Base-by-base conservation (phyloP, 2,329 filamentous ascomycete genomes). In the Alternaria dauci region DNA sequence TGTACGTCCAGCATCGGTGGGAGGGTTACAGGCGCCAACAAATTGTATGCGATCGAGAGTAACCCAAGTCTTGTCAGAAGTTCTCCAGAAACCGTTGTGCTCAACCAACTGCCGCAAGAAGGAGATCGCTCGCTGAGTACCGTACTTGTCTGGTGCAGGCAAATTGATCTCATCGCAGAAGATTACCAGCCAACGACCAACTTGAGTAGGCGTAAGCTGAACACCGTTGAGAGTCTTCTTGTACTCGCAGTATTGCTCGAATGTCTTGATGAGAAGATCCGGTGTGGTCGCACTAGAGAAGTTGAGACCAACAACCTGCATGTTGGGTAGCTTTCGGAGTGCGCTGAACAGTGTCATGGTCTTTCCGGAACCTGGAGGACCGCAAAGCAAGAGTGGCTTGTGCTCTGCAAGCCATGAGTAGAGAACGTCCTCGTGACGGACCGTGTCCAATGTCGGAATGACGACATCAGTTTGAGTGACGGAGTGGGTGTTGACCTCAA, bases 111-210 rank as follows among this genome's bases (percentile, higher is more conserved):
- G 95, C 70, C 96, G 89, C 68, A 99, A 81, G 86, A 99, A 99
- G 6, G 95, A 96, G 67, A 99, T 99, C 34, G 95, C 95, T 63
- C 95, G 89, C 79, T 99, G 95, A 2, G 96, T 99, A 56, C 94
- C 94, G 77, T 99, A 99, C 72, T 93, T 94, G 81, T 99, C 95
- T 4, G 95, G 95, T 5, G 95, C 94, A 7, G 95, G 95, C 84
- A 99, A 85, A 80, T 99, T 99, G 82, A 99, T 99, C 79, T 99
- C 95, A 77, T 99, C 95, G 73, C 95, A 99, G 85, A 99, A 99
- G 64, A 99, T 88, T 46, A 99, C 94, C 38, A 99, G 86, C 95
- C 95, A 99, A 69, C 94, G 90, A 23, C 95, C 95, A 71, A 99
- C 96, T 77, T 99, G 96, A 7, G 91, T 96, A 0, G 95, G 95